Conservation (phyloP, 208 protist genomes). For the Acanthamoeba sp. region DNA sequence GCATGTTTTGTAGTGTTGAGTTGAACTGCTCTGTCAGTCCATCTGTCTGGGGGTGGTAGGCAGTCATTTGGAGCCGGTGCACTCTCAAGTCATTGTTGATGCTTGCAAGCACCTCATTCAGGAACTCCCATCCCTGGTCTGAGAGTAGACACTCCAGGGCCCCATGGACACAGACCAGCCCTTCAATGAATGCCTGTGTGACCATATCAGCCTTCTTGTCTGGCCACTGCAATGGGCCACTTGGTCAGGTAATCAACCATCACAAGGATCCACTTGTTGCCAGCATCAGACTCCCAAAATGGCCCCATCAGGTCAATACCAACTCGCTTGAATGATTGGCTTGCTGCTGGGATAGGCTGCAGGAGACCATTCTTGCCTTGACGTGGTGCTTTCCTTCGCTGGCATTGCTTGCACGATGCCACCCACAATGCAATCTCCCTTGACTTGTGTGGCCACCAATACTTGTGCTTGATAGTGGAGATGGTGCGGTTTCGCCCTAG, state of each 20-base stretch:
- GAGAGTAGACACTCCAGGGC: background rate
- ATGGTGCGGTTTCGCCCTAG: background rate
- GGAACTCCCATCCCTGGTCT: background rate
- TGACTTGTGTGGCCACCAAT: constrained; percentile 26
- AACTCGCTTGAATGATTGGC: background rate
- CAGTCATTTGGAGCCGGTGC: background rate
- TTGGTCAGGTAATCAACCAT: constrained; percentile 54
- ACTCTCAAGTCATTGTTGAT: background rate
- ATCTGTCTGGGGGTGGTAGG: background rate
- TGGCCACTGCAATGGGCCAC: background rate
- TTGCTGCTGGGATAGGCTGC: background rate
- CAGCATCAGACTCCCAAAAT: background rate
- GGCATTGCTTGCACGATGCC: background rate
- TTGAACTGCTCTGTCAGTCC: background rate
- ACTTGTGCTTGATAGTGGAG: background rate
- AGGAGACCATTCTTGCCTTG: background rate
- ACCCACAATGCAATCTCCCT: background rate
- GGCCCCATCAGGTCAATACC: background rate
- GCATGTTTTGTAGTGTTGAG: background rate
- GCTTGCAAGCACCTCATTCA: background rate
- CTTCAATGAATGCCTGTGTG: background rate
- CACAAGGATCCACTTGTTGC: background rate
- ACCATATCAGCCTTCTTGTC: background rate
- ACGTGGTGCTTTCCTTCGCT: background rate
- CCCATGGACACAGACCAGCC: background rate